Base-by-base conservation (phyloP, 257 asterid species). In the Pogostemon cablin region DNA sequence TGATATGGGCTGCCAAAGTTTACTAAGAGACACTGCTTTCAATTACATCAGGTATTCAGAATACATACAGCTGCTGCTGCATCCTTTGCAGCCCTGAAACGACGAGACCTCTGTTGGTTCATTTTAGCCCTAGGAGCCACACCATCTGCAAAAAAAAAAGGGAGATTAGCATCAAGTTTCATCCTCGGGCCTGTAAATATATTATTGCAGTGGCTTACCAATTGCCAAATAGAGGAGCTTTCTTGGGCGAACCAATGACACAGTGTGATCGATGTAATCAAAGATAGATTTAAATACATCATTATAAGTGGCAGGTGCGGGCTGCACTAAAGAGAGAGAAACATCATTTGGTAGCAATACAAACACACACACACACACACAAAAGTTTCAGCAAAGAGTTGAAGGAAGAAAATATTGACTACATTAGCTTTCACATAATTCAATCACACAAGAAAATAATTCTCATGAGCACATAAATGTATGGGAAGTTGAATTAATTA, bases 81-180 rank as follows among this genome's bases (percentile, higher is more conserved):
- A 81, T 91, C 99, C 87, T 91, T 87, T 77, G 98, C 95, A 77
- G 99, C 98, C 88, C 96, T 91, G 81, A 95, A 95, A 70, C 99
- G 97, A 53, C 98, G 90, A 64, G 98, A 72, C 42, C 99, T 85
- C 81, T 95, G 99, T 85, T 95, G 99, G 83, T 95, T 95, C 99
- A 95, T 95, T 84, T 93, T 95, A 68, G 99, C 98, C 81, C 98
- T 87, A 7, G 99, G 99, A 78, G 99, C 99, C 82, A 95, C 99
- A 67, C 98, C 99, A 83, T 95, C 99, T 93, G 79, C 49, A 72
- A 46, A 77, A 17, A 73, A 25, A 54, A 54, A 71, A 66, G 65
- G 63, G 55, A 38, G 63, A 7, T 58, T 63, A 67, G 69, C 35
- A 47, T 69, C 58, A 69, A 44, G 53, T 47, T 41, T 40, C 35